These are phyloP conservation scores for Dalbergia cultrata DNA, from an alignment of 306 rosid species.

Conservation along the genomic window DNA sequence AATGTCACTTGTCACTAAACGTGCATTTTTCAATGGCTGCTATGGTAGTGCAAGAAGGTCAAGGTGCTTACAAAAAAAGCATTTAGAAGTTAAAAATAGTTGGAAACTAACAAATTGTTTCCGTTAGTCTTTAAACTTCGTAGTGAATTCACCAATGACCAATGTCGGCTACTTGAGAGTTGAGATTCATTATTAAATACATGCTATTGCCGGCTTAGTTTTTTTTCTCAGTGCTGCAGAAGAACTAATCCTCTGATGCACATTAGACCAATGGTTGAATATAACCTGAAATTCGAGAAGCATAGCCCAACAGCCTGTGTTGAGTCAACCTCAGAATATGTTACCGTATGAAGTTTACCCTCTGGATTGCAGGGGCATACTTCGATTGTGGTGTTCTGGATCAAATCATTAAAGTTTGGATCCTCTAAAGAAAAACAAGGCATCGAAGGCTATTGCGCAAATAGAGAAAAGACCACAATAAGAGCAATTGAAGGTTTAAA, in stretches of 20 bases:
- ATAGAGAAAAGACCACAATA: background rate
- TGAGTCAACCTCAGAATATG: conserved; percentile 10
- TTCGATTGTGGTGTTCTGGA: background rate
- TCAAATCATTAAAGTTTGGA: background rate
- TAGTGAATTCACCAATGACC: background rate
- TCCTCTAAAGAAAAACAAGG: background rate
- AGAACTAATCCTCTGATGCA: background rate
- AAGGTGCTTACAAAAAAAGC: conserved; percentile 68
- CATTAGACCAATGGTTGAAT: background rate
- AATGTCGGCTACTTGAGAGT: background rate
- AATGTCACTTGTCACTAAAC: conserved; percentile 16
- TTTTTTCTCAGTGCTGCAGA: background rate
- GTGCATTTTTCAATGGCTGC: conserved; percentile 62
- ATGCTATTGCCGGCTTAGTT: too few relatives aligned
- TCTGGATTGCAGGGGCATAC: background rate
- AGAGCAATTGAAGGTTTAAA: background rate
- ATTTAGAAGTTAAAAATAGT: conserved; percentile 68
- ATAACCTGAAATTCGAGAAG: conserved; percentile 8
- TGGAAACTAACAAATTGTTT: conserved; percentile 53
- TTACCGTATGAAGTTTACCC: background rate
- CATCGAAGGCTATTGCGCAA: background rate
- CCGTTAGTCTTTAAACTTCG: background rate
- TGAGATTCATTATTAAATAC: background rate
- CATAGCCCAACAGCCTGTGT: conserved; percentile 2
- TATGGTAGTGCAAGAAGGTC: conserved; percentile 71